Conservation (phyloP, 208 protist genomes). For the Trypanosoma mega region DNA sequence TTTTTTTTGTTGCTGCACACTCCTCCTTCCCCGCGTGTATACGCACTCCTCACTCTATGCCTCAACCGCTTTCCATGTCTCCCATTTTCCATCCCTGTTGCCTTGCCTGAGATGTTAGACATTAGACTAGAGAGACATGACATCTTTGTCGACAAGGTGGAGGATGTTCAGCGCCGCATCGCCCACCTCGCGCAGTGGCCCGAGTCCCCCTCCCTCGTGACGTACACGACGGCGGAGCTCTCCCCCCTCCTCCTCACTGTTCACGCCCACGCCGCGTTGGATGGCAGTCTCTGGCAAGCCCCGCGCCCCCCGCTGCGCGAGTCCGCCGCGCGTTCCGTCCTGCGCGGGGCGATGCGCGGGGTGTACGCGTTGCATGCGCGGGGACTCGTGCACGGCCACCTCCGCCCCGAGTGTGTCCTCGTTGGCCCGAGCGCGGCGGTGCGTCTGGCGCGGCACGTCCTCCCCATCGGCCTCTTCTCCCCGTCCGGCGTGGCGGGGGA, state of each 20-base stretch:
- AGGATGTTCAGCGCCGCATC: constrained; percentile 21
- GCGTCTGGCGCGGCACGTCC: constrained; percentile 42
- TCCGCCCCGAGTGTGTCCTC: constrained; percentile 33
- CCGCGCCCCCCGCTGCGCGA: constrained; percentile 29
- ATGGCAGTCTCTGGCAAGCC: constrained; percentile 10
- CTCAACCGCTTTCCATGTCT: too few species aligned
- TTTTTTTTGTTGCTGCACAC: too few species aligned
- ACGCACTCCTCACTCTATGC: too few species aligned
- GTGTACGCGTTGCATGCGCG: constrained; percentile 45
- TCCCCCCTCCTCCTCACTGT: constrained; percentile 50
- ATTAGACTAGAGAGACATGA: constrained; percentile 37
- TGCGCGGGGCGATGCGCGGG: constrained; percentile 29
- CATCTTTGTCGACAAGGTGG: constrained; percentile 38
- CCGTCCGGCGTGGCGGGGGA: constrained; percentile 31
- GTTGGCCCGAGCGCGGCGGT: constrained; percentile 13
- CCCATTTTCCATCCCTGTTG: not conserved
- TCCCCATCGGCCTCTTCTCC: constrained; percentile 69
- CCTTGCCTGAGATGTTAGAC: constrained; percentile 18
- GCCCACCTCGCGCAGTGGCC: constrained; percentile 4
- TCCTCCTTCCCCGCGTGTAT: too few species aligned
- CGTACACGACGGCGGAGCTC: constrained; percentile 31
- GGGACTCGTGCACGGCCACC: constrained; percentile 58
- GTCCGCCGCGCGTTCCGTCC: constrained; percentile 33
- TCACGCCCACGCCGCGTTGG: constrained; percentile 5
- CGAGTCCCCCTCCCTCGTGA: constrained; percentile 13